Percentiles rank a stretch among this genome's conserved stretches.
phyloP scores from a whole-genome alignment of 805 yeast genomes.

The Yamadazyma kitorensis region DNA sequence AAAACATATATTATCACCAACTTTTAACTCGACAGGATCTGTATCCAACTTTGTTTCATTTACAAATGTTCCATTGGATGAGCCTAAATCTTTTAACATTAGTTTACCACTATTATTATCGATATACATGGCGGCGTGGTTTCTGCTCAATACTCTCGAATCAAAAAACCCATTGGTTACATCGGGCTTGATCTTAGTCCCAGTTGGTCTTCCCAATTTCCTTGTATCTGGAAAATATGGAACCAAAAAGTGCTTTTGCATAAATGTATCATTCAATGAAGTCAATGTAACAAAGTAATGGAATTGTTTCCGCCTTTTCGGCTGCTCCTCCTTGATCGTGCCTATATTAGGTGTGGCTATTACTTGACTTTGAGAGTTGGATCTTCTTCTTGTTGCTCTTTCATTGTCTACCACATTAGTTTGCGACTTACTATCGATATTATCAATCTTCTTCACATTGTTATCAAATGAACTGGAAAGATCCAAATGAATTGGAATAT shows the following conservation, averaged over 20 bases:
- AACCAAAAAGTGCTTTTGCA: constrained; percentile 70
- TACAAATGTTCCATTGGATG: constrained; percentile 92
- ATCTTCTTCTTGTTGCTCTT: constrained; percentile 25
- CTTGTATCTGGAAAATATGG: constrained; percentile 81
- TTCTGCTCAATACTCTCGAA: constrained; percentile 86
- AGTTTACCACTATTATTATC: constrained; percentile 63
- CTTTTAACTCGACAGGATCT: constrained; percentile 60
- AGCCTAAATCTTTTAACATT: constrained; percentile 79
- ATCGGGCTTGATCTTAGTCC: constrained; percentile 54
- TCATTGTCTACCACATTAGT: constrained; percentile 2
- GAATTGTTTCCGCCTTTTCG: constrained; percentile 23
- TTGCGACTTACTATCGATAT: neutral
- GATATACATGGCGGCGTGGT: constrained; percentile 87
- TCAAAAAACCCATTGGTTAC: constrained; percentile 91
- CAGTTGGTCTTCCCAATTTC: constrained; percentile 87
- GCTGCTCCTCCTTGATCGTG: constrained; percentile 9
- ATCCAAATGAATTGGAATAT: constrained; percentile 24
- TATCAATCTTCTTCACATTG: neutral
- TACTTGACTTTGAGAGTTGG: constrained; percentile 44
- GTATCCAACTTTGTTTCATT: constrained; percentile 68
- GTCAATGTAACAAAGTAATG: constrained; percentile 65
- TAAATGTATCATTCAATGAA: constrained; percentile 81
- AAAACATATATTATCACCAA: constrained; percentile 86
- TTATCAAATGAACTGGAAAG: constrained; percentile 8
- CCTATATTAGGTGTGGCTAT: constrained; percentile 20